Evolutionary conservation across 345 rosid species (phyloP), one percentile per base, ranked within the genome.

Genomic region (Noccaea bulbosa): DNA sequence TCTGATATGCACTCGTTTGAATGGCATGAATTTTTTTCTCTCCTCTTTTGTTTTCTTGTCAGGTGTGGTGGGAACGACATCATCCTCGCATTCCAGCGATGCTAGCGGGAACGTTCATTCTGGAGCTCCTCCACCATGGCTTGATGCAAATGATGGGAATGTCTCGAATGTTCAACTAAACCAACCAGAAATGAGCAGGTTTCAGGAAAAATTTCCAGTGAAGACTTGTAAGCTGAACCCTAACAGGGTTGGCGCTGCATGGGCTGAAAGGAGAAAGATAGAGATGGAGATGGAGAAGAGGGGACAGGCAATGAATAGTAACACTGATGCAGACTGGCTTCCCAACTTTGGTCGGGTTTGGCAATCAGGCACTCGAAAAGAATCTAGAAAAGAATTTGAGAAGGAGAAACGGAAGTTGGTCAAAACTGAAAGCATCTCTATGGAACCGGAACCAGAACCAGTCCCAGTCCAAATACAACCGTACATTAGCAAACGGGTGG

Each of bases 291-390:
- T 76, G 91, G 97, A 91, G 86, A 81, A 79, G 78, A 86, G 80
- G 79, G 96, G 98, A 59, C 90, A 79, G 59, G 69, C 73, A 50
- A 77, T 68, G 53, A 82, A 76, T 74, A 75, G 75, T 67, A 82
- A 76, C 35, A 70, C 55, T 66, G 85, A 83, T 71, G 63, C 86
- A 61, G 76, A 81, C 81, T 94, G 98, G 97, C 98, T 92, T 78
- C 98, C 98, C 27, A 84, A 89, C 70, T 92, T 94, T 76, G 98
- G 98, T 70, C 85, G 98, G 65, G 98, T 95, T 72, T 95, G 99
- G 98, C 94, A 94, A 73, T 87, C 93, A 52, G 98, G 97, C 62
- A 83, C 86, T 71, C 76, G 97, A 43, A 95, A 81, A 78, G 96
- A 90, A 79, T 92, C 97, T 16, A 83, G 93, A 72, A 92, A 87